Base-by-base conservation (phyloP, 805 yeast species). In the Ogataea trehalophila region DNA sequence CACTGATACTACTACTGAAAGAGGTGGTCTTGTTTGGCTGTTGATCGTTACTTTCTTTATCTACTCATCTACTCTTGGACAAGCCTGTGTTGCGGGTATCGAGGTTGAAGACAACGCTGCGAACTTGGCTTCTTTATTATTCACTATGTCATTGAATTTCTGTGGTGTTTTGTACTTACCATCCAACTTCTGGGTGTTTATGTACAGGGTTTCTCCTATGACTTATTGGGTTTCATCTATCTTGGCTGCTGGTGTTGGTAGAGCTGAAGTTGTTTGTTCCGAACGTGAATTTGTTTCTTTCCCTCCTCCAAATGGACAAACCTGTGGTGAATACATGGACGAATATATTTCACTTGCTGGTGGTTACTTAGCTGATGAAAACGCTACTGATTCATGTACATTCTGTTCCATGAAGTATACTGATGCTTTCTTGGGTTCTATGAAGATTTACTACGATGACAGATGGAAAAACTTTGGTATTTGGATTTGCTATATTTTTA, bases 161-260 rank as follows among this genome's bases (percentile, higher is more conserved):
- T 84, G 89, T 74, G 95, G 95, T 74, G 87, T 84, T 39, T 69
- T 87, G 69, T 80, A 77, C 15, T 70, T 78, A 22, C 76, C 80
- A 39, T 60, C 70, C 17, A 80, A 88, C n/a, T 87, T 87, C 73
- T 80, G 91, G 90, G 70, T 76, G 39, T 85, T 84, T 73, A 81
- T 85, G 88, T 85, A 84, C 72, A 73, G 90, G 61, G 76, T 72
- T 17, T 79, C 84, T 22, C 92, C 94, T 16, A 69, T 83, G 52
- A 81, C 89, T 1, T 86, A 85, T 56, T 73, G 83, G 68, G 69
- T 85, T 45, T 68, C 73, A 17, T 82, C 80, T 39, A 63, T 79
- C 56, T 62, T 83, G 46, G 66, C 80, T 37, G 69, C 76, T 44
- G 86, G 81, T 52, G 66, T 83, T 54, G 84, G 81, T 40, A 73